Conservation (phyloP, 345 rosid genomes). For the Laguncularia racemosa region DNA sequence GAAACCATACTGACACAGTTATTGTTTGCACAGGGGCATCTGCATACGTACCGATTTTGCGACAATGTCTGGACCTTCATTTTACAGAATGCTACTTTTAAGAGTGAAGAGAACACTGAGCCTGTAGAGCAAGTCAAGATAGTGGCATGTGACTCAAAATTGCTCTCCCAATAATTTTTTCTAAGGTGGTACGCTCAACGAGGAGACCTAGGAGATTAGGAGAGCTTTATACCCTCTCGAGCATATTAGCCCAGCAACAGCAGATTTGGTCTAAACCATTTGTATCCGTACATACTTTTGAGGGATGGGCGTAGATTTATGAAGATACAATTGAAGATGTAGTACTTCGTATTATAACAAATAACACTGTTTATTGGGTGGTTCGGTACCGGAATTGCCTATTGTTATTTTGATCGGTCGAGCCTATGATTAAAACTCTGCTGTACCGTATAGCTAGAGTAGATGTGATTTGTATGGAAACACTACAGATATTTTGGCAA, state of each 20-base stretch:
- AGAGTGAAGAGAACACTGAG: slow-evolving; percentile 62
- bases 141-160: slow-evolving; percentile 97
- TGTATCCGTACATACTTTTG: too few species aligned
- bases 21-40: slow-evolving; percentile 65
- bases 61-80: slow-evolving; percentile 99
- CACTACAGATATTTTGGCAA: too few species aligned
- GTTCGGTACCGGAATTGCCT: too few species aligned
- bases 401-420: too few species aligned
- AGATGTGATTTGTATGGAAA: too few species aligned
- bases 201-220: not conserved
- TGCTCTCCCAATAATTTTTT: slow-evolving; percentile 54
- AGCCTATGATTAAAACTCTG: slow-evolving; percentile 7
- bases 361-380: too few species aligned
- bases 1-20: too few species aligned
- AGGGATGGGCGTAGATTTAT: too few species aligned
- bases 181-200: not conserved
- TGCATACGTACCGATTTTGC: slow-evolving; percentile 97
- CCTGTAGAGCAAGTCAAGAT: slow-evolving; percentile 74
- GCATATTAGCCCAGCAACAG: too few species aligned
- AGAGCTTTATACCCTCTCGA: not conserved
- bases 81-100: slow-evolving; percentile 62
- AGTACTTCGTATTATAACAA: too few species aligned
- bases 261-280: too few species aligned
- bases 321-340: too few species aligned
- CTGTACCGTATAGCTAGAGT: not conserved